These are phyloP conservation scores for Serendipita sp. DNA, from an alignment of 768 basidiomycete species.

Conservation along the genomic window DNA sequence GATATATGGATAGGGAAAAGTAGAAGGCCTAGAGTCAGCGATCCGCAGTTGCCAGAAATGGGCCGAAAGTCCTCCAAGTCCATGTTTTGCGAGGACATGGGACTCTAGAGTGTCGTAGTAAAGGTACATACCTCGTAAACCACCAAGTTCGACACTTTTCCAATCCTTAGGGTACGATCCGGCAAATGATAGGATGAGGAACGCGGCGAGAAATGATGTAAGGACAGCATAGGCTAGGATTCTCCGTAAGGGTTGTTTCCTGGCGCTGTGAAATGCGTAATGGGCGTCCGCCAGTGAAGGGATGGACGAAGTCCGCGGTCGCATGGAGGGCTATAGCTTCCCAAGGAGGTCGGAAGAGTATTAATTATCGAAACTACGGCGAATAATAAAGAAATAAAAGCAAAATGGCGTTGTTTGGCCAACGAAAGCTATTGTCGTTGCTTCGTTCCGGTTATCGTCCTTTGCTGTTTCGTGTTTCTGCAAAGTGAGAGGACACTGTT, in stretches of 20 bases:
- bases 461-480: no score
- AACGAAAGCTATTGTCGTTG: no score
- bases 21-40: not conserved
- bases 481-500: no score
- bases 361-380: no score
- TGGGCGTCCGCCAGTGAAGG: conserved; percentile 1
- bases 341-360: no score
- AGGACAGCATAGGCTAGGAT: not conserved
- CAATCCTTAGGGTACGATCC: not conserved
- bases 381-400: no score
- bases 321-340: no score
- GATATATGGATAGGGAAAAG: not conserved
- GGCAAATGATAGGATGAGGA: not conserved
- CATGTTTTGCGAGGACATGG: no score
- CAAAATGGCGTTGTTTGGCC: no score
- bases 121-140: not conserved
- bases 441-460: no score
- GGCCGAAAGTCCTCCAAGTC: not conserved
- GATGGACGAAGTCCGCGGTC: not conserved
- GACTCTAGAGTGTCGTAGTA: no score
- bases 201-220: not conserved
- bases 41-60: not conserved
- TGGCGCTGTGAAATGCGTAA: not conserved
- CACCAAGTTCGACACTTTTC: not conserved
- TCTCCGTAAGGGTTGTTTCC: not conserved